Conservation (phyloP, 2,329 filamentous ascomycete species). For the Lasiodiplodia citricola region DNA sequence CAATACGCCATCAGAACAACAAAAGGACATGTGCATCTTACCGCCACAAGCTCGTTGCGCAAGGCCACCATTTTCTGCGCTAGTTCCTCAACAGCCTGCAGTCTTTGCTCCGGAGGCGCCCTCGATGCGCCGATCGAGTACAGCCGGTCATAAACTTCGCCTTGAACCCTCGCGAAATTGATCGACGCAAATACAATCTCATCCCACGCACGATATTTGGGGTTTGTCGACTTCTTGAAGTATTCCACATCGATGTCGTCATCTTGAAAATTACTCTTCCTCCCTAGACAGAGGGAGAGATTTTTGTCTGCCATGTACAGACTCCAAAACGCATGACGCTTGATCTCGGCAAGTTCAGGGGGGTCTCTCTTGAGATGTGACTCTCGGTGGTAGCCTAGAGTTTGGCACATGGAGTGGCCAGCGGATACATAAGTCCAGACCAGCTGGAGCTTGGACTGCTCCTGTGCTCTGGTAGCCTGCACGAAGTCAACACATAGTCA, state of each 20-base stretch:
- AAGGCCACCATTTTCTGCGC: background rate
- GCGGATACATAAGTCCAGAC: conserved; percentile 8
- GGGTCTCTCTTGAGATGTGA: conserved; percentile 42
- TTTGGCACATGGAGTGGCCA: conserved; percentile 36
- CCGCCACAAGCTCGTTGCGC: conserved; percentile 7
- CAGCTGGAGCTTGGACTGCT: conserved; percentile 36
- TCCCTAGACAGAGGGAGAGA: conserved; percentile 44
- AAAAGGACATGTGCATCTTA: background rate
- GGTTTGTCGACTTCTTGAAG: conserved; percentile 31
- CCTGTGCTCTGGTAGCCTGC: conserved; percentile 37
- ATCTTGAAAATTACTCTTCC: conserved; percentile 45
- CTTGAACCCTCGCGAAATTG: conserved; percentile 41
- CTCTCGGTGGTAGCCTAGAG: conserved; percentile 43
- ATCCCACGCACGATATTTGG: background rate
- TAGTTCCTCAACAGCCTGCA: background rate
- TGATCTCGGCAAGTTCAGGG: conserved; percentile 36
- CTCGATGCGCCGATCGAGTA: conserved; percentile 30
- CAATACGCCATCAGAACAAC: background rate
- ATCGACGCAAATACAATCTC: conserved; percentile 35
- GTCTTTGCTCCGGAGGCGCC: background rate
- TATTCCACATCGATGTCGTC: conserved; percentile 40
- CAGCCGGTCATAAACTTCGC: conserved; percentile 43
- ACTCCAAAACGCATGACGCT: conserved; percentile 44
- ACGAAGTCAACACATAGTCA: background rate
- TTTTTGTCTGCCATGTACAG: conserved; percentile 48